phyloP scores from a whole-genome alignment of 1,139 yeast genomes.

The Candida sp. region DNA sequence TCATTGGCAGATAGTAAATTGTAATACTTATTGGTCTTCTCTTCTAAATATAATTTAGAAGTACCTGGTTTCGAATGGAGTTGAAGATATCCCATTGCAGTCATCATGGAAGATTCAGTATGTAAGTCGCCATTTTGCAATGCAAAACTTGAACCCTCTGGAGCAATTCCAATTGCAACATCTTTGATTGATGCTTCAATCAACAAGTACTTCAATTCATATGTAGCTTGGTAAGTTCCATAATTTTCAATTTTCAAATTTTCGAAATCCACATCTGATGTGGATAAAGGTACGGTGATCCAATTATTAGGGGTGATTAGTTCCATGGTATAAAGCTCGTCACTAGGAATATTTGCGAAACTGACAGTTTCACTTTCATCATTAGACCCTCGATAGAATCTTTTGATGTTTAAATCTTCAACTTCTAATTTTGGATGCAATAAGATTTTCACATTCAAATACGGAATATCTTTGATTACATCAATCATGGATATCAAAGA shows the following conservation, averaged over 20 bases:
- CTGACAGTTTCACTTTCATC: slow-evolving; percentile 9
- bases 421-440: slow-evolving; percentile 50
- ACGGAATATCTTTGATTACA: slow-evolving; percentile 37
- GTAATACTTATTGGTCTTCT: slow-evolving; percentile 32
- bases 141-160: slow-evolving; percentile 52
- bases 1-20: slow-evolving; percentile 35
- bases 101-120: slow-evolving; percentile 65
- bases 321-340: slow-evolving; percentile 52
- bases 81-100: slow-evolving; percentile 74
- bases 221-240: slow-evolving; percentile 12
- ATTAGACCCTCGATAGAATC: slow-evolving; percentile 51
- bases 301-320: slow-evolving; percentile 66
- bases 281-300: slow-evolving; percentile 47
- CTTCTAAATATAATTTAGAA: slow-evolving; percentile 48
- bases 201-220: slow-evolving; percentile 43
- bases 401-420: slow-evolving; percentile 34
- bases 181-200: slow-evolving; percentile 73
- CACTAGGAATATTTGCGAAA: slow-evolving; percentile 38
- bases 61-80: slow-evolving; percentile 66
- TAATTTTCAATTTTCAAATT: slow-evolving; percentile 42
- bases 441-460: slow-evolving; percentile 50
- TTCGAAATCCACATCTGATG: slow-evolving; percentile 54
- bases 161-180: slow-evolving; percentile 27
- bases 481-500: slow-evolving; percentile 49
- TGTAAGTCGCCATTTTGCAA: slow-evolving; percentile 14